A percentile compares a stretch with the other conserved stretches of the same genome.
Conservation (phyloP, 176 grass and related monocot species). For the Typha latifolia region DNA sequence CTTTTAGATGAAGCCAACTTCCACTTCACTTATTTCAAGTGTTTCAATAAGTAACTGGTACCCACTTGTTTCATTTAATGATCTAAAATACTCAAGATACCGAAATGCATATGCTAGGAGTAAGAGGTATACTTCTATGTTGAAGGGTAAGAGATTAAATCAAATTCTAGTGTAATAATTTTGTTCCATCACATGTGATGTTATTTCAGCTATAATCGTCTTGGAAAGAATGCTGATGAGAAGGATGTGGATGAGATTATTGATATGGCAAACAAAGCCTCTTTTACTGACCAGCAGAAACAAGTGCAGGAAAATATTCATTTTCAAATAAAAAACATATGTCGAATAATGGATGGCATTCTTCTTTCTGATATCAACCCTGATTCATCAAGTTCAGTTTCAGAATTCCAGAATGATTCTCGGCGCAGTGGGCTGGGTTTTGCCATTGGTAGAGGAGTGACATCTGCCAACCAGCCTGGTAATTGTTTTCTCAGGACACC, state of each 20-base stretch:
- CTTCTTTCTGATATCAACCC: constrained; percentile 37
- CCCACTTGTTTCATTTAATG: neutral
- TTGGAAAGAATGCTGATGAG: constrained; percentile 64
- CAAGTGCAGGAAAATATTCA: constrained; percentile 92
- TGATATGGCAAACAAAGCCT: constrained; percentile 69
- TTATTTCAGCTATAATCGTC: constrained; percentile 62
- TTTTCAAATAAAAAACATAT: constrained; percentile 60
- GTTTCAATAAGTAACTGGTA: too few relatives aligned
- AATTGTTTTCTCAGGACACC: constrained; percentile 13
- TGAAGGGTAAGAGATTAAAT: too few relatives aligned
- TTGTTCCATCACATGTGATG: constrained; percentile 1
- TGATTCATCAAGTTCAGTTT: constrained; percentile 15
- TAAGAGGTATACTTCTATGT: too few relatives aligned
- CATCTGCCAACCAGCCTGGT: constrained; percentile 45
- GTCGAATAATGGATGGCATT: constrained; percentile 49
- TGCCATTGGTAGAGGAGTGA: constrained; percentile 34
- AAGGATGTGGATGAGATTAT: constrained; percentile 86
- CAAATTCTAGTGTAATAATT: too few relatives aligned
- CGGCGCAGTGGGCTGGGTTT: constrained; percentile 66
- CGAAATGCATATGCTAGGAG: neutral
- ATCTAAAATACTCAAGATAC: neutral
- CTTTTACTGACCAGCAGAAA: constrained; percentile 61
- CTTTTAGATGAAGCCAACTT: neutral
- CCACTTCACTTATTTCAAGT: neutral
- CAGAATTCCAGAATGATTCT: constrained; percentile 28